phyloP scores from a whole-genome alignment of 495 filamentous ascomycete genomes.

The Amniculicola lignicola region DNA sequence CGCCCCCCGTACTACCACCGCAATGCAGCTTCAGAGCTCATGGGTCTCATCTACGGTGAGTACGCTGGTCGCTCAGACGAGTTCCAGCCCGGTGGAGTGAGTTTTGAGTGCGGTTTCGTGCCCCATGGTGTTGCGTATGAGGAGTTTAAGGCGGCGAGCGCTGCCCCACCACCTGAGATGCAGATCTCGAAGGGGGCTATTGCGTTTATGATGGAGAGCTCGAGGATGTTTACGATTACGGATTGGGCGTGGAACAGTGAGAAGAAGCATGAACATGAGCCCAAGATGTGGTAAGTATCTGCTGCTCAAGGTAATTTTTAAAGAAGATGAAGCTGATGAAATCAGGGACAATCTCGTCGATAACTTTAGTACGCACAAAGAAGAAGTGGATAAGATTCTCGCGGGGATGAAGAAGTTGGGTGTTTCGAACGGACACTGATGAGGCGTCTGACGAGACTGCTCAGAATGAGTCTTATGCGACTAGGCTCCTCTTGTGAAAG shows the following conservation, averaged over 20 bases:
- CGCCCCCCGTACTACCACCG: conserved; percentile 53
- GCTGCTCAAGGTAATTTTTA: not conserved
- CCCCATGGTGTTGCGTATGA: conserved; percentile 61
- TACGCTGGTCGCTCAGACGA: conserved; percentile 54
- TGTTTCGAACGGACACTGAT: conserved; percentile 9
- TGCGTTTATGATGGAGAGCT: conserved; percentile 62
- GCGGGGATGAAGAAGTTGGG: conserved; percentile 18
- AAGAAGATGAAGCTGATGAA: conserved; percentile 7
- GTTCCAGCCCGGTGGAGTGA: conserved; percentile 58
- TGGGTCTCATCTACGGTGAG: conserved; percentile 54
- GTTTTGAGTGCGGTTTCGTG: conserved; percentile 58
- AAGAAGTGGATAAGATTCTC: conserved; percentile 49
- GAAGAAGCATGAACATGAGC: conserved; percentile 57
- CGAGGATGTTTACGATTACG: conserved; percentile 50
- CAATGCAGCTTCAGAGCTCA: conserved; percentile 50
- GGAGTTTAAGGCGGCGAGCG: conserved; percentile 61
- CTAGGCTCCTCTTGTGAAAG: too few species aligned
- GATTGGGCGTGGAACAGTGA: conserved; percentile 53
- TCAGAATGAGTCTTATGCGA: too few species aligned
- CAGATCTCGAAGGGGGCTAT: conserved; percentile 50
- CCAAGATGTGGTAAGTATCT: conserved; percentile 49
- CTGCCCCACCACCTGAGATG: conserved; percentile 45
- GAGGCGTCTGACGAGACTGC: too few species aligned
- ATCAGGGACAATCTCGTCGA: conserved; percentile 49
- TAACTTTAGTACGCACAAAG: conserved; percentile 46